Conservation (phyloP, 768 basidiomycete species). For the Porphyrellus cyaneotinctus region DNA sequence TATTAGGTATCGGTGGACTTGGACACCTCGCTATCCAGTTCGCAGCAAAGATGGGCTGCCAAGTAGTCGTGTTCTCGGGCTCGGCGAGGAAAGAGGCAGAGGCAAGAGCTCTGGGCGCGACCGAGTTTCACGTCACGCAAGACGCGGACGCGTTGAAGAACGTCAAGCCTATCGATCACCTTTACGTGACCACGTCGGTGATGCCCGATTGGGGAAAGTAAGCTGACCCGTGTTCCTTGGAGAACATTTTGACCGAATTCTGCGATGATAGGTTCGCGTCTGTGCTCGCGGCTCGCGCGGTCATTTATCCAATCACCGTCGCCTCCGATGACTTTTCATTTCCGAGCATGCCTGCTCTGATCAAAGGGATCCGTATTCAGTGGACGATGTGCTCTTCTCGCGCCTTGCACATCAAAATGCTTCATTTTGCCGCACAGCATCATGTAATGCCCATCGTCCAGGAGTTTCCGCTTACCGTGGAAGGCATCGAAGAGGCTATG, state of each 20-base stretch:
- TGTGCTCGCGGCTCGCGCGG: constrained; percentile 14
- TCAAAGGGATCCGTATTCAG: constrained; percentile 14
- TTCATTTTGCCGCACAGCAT: constrained; percentile 24
- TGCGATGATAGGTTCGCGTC: no score
- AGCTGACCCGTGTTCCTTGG: no score
- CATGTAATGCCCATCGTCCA: constrained; percentile 20
- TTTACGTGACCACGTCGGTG: no score
- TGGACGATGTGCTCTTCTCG: constrained; percentile 9
- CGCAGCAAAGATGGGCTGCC: constrained; percentile 28
- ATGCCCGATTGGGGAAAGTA: constrained; percentile 17
- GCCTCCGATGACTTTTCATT: constrained; percentile 9
- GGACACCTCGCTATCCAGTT: constrained; percentile 29
- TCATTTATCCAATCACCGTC: constrained; percentile 19
- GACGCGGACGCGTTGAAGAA: no score
- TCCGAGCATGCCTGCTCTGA: constrained; percentile 10
- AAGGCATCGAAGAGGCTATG: constrained; percentile 18
- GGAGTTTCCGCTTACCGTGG: constrained; percentile 24
- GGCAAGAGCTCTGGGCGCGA: constrained; percentile 24
- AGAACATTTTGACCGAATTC: not conserved
- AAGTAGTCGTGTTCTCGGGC: constrained; percentile 29
- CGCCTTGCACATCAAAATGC: constrained; percentile 22
- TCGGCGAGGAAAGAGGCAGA: constrained; percentile 26
- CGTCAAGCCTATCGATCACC: no score
- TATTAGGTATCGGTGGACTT: constrained; percentile 28
- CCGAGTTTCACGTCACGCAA: no score